Conservation (phyloP, 1,284 basidiomycete genomes). For the Wolfiporia cocos region DNA sequence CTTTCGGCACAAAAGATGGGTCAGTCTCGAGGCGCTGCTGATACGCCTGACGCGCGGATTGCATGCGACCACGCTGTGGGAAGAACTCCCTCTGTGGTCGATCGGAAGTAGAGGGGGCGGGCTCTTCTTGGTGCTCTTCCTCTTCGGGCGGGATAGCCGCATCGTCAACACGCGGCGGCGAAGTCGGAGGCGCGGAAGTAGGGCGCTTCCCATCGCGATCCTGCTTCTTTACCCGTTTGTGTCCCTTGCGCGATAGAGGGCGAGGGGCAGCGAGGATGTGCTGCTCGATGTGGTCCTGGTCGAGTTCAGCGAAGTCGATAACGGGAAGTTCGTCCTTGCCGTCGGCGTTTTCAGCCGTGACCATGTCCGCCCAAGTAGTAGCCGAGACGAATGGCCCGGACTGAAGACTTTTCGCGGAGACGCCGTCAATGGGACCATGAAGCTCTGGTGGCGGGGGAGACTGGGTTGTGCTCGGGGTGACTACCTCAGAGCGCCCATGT, state of each 20-base stretch:
- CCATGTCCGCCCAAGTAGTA: constrained; percentile 76
- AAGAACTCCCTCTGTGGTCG: constrained; percentile 10
- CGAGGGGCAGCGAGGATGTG: constrained; percentile 16
- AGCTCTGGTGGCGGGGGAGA: constrained; percentile 38
- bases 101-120: constrained; percentile 21
- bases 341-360: constrained; percentile 60
- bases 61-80: constrained; percentile 36
- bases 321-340: constrained; percentile 62
- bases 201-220: constrained; percentile 11
- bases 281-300: constrained; percentile 17
- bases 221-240: constrained; percentile 21
- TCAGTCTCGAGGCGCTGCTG: constrained; percentile 73
- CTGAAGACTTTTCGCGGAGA: constrained; percentile 22
- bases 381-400: constrained; percentile 45
- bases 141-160: constrained; percentile 7
- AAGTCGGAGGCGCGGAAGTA: constrained; percentile 16
- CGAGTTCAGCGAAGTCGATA: constrained; percentile 72
- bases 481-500: constrained; percentile 42
- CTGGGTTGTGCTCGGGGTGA: constrained; percentile 61
- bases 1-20: constrained; percentile 80
- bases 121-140: constrained; percentile 18
- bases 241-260: constrained; percentile 20
- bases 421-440: constrained; percentile 30
- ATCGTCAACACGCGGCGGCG: constrained; percentile 11
- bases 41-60: constrained; percentile 69